A percentile compares a stretch with the other conserved stretches of the same genome.
These are phyloP conservation scores for Nakaseomyces nivariensis DNA, from an alignment of 1,139 yeast genomes.

Conservation along the genomic window DNA sequence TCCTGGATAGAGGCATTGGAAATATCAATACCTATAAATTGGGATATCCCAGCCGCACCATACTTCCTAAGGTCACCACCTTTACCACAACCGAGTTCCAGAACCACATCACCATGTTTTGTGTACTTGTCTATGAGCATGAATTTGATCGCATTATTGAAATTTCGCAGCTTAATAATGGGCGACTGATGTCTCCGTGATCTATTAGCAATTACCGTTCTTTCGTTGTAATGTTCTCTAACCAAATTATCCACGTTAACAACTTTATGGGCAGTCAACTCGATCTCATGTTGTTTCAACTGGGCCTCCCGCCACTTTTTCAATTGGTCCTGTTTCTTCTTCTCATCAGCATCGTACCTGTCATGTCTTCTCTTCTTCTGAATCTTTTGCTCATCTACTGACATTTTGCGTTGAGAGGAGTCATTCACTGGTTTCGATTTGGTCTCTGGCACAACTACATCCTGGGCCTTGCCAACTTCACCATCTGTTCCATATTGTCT, in stretches of 20 bases:
- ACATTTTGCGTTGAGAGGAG: background rate
- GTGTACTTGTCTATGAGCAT: conserved; percentile 69
- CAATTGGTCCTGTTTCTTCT: conserved; percentile 20
- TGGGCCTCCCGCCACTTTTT: conserved; percentile 29
- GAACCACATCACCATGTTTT: conserved; percentile 42
- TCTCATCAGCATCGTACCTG: conserved; percentile 25
- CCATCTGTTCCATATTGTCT: conserved; percentile 19
- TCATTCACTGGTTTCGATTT: background rate
- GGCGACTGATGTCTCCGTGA: conserved; percentile 69
- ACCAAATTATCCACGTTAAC: conserved; percentile 46
- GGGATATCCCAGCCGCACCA: conserved; percentile 61
- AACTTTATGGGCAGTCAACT: conserved; percentile 24
- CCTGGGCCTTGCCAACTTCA: background rate
- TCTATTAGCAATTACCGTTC: conserved; percentile 60
- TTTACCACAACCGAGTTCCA: conserved; percentile 94
- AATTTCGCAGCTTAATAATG: conserved; percentile 74
- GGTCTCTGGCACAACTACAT: background rate
- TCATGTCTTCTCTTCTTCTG: conserved; percentile 23
- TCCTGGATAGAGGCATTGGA: conserved; percentile 82
- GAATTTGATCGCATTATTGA: conserved; percentile 86
- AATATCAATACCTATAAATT: conserved; percentile 83
- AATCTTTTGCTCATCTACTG: conserved; percentile 7
- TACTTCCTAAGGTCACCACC: conserved; percentile 95
- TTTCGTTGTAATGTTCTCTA: conserved; percentile 73
- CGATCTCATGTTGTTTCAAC: conserved; percentile 27